Evolutionary conservation across 2,329 filamentous ascomycete genomes (phyloP), one percentile per base, ranked within the genome.

Genomic region (Iodosphaeria phyllophila): DNA sequence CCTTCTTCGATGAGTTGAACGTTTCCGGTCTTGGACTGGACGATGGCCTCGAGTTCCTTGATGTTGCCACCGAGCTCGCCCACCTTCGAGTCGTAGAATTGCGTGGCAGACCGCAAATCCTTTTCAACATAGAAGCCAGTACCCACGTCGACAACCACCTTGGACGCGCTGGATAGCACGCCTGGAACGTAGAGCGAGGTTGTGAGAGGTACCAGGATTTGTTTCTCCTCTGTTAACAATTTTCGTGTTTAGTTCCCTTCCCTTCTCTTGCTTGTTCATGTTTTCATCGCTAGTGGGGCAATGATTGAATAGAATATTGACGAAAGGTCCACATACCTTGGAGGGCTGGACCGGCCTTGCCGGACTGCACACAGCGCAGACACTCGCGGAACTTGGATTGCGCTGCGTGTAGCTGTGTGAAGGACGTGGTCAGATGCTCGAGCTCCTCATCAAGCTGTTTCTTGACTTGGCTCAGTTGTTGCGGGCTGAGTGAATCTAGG

Each of bases 391-490:
- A 98, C 48, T 91, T 92, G 27, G 70, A 64, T 48, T 95, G 89
- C 3, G 89, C 89, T 26, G 74, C 74, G 35, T 84, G 79, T 2
- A 98, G 70, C 47, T 92, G 89, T 25, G 76, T 64, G 56, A 92
- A 92, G 7, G 89, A 95, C 29, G 60, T 67, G 3, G 82, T 91
- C 36, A 98, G 69, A 56, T 95, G 86, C 47, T 92, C 82, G 35
- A 98, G 74, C 54, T 98, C 89, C 42, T 89, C 75, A 49, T 92
- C 86, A 36, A 98, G 74, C 50, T 93, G 86, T 50, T 89, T 83
- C 61, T 98, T 93, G 38, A 98, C 74, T 40, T 82, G 72, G 37
- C 71, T 74, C 37, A 98, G 76, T 54, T 93, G 86, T 36, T 80
- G 78, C 14, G 74, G 62, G 39, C 75, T 77, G 41, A 98, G 74